These are phyloP conservation scores for Metarhizium rileyi DNA, from an alignment of 2,329 filamentous ascomycete species.

Conservation along the genomic window DNA sequence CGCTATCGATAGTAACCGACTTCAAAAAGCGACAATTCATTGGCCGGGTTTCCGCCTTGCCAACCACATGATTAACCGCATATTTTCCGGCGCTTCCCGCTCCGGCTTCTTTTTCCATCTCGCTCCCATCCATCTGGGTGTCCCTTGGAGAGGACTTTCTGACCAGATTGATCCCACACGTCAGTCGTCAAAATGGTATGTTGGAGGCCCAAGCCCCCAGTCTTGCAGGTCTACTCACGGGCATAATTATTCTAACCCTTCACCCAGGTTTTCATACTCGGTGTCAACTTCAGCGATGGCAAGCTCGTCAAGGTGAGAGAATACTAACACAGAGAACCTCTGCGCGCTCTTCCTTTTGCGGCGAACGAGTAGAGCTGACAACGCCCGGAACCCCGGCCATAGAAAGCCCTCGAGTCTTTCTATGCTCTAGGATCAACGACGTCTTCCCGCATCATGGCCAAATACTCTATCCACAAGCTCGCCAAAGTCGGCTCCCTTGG, in stretches of 20 bases:
- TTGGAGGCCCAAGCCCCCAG: background rate
- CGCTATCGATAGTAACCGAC: too few species aligned
- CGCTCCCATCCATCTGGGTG: background rate
- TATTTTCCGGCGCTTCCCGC: conserved; percentile 16
- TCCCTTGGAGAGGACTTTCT: background rate
- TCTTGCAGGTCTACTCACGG: background rate
- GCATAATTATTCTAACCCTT: background rate
- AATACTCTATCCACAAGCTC: conserved; percentile 76
- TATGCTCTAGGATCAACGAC: conserved; percentile 70
- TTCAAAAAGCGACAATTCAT: too few species aligned
- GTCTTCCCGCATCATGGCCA: conserved; percentile 71
- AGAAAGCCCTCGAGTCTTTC: conserved; percentile 73
- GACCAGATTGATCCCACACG: background rate
- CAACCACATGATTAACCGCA: too few species aligned
- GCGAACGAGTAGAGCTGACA: background rate
- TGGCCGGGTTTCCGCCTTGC: too few species aligned
- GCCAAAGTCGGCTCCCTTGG: conserved; percentile 68
- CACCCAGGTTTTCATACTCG: conserved; percentile 69
- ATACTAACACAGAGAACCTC: background rate
- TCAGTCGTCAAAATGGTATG: conserved; percentile 2
- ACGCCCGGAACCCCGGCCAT: background rate
- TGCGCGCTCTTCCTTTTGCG: background rate
- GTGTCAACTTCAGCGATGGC: conserved; percentile 74
- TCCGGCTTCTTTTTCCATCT: background rate
- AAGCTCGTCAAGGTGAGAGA: conserved; percentile 71